Base-by-base conservation (phyloP, 495 filamentous ascomycete genomes). In the Parathielavia hyrcaniae region DNA sequence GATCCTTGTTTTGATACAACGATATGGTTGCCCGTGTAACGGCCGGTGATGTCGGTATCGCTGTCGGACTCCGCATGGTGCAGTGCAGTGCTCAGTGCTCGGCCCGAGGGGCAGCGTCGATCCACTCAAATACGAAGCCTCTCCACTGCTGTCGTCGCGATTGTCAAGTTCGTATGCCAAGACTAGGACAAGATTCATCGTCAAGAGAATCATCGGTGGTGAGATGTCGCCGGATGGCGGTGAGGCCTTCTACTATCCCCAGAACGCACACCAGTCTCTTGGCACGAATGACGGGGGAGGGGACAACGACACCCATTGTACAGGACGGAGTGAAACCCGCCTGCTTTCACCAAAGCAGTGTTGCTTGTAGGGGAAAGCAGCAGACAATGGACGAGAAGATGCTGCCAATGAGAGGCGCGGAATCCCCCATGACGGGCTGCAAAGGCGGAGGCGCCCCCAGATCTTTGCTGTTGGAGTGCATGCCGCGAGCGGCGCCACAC, bases 41-140 rank as follows among this genome's bases (percentile, higher is more conserved):
- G 32, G 26, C 26, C 26, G 26, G 26, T 30, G 26, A 30, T 30
- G 26, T n/a, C n/a, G n/a, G n/a, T 30, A 30, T 30, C 26, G 26
- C 26, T 30, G 26, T 30, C 19, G 49, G 17, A 32, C 14, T n/a
- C 14, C 17, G 26, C 6, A 30, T 30, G 26, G 2, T 30, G 26
- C 2, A 30, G 26, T 6, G 2, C 26, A 30, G 26, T 30, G 26
- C 26, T 50, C 16, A 4, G 20, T 53, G 23, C 38, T 39, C 34
- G 41, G 20, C n/a, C 43, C 20, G 7, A 50, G 16, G 22, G 45
- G 22, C 22, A 32, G 41, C 12, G 14, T 22, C 40, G 39, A n/a
- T 35, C 47, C 47, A 49, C 50, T 40, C 41, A n/a, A 55, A 62
- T 55, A 62, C 62, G 59, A 64, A 59, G 62, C 26, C 51, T 58